Evolutionary conservation across 2,329 filamentous ascomycete species (phyloP).

Genomic region (Diaporthe batatas): DNA sequence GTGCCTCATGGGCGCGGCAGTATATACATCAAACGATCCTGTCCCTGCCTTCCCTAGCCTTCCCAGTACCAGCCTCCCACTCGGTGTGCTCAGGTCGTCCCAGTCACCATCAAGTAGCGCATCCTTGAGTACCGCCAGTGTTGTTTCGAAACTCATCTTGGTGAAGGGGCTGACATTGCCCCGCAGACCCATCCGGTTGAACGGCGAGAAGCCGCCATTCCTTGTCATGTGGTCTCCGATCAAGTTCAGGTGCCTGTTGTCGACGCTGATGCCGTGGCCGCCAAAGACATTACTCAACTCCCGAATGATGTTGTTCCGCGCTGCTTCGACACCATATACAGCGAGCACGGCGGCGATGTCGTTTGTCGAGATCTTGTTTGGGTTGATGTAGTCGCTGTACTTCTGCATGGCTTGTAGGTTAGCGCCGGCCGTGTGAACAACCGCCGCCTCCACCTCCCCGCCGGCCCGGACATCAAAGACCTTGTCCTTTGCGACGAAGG

Average conservation of each 20-base stretch:
- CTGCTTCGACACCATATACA: constrained; percentile 94
- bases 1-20: constrained; percentile 67
- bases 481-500: constrained; percentile 73
- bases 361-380: constrained; percentile 89
- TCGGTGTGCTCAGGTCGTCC: constrained; percentile 89
- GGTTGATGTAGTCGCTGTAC: constrained; percentile 87
- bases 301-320: constrained; percentile 85
- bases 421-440: constrained; percentile 84
- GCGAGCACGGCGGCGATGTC: constrained; percentile 88
- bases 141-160: constrained; percentile 99
- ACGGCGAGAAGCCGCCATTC: constrained; percentile 87
- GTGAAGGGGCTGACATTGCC: constrained; percentile 91
- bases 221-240: constrained; percentile 99
- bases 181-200: constrained; percentile 90
- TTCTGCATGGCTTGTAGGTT: constrained; percentile 93
- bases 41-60: constrained; percentile 87
- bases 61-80: constrained; percentile 89
- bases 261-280: constrained; percentile 91
- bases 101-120: constrained; percentile 90
- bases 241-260: constrained; percentile 91
- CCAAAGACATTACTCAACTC: constrained; percentile 90
- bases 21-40: constrained; percentile 90
- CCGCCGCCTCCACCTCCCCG: constrained; percentile 62
- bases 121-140: constrained; percentile 91
- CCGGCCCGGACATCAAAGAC: constrained; percentile 61